These are phyloP conservation scores for Fusarium udum DNA, from an alignment of 2,329 filamentous ascomycete genomes.

Conservation along the genomic window DNA sequence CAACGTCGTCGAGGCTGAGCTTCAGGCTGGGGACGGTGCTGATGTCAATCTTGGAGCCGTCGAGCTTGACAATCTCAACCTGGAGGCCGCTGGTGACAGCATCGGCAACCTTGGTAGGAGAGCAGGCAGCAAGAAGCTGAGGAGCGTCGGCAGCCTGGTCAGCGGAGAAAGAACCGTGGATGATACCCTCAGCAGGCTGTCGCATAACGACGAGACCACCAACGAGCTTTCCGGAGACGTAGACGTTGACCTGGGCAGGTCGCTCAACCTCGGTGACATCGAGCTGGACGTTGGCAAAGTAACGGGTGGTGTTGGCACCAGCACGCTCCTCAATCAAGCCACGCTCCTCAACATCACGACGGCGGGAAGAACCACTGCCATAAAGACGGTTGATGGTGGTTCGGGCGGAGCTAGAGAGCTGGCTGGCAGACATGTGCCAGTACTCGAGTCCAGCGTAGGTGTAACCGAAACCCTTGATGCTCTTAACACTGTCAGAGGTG, in stretches of 20 bases:
- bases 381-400: constrained; percentile 49
- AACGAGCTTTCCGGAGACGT: constrained; percentile 45
- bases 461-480: constrained; percentile 51
- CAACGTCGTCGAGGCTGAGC: constrained; percentile 44
- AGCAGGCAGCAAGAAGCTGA: constrained; percentile 56
- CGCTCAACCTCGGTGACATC: constrained; percentile 49
- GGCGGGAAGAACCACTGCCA: constrained; percentile 20
- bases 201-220: constrained; percentile 51
- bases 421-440: constrained; percentile 44
- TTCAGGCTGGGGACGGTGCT: constrained; percentile 48
- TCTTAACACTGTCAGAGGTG: constrained; percentile 51
- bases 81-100: constrained; percentile 43
- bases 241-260: constrained; percentile 50
- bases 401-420: constrained; percentile 47
- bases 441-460: constrained; percentile 51
- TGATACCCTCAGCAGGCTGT: constrained; percentile 46
- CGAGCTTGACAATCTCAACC: constrained; percentile 48
- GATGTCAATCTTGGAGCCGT: constrained; percentile 52
- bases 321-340: constrained; percentile 26
- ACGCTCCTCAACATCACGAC: constrained; percentile 29
- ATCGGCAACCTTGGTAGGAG: constrained; percentile 38
- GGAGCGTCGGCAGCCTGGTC: constrained; percentile 71
- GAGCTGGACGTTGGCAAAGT: constrained; percentile 49
- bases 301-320: constrained; percentile 42
- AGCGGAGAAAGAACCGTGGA: constrained; percentile 51